Conservation (phyloP, 129 eudicot species). For the Artemisia argyi region DNA sequence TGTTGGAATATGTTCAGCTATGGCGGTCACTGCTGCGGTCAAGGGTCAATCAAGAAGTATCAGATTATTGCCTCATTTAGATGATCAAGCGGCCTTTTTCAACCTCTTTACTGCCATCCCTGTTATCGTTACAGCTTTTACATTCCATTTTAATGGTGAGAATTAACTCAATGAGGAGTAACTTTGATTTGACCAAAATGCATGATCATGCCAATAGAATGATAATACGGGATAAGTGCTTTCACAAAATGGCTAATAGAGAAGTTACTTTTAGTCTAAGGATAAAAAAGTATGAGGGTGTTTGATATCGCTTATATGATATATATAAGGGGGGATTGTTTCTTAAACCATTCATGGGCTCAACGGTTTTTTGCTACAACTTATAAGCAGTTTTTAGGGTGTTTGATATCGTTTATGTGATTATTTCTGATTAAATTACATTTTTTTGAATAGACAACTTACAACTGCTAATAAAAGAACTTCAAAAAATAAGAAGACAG, state of each 20-base stretch:
- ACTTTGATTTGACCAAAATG: not conserved
- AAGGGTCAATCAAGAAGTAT: constrained; percentile 62
- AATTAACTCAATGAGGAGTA: not conserved
- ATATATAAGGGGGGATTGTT: no score
- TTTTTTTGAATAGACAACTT: no score
- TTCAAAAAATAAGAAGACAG: no score
- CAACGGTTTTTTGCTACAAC: no score
- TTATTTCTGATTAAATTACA: no score
- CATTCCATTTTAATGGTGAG: constrained; percentile 96
- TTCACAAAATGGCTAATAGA: not conserved
- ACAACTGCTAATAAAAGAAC: no score
- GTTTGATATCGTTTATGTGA: no score
- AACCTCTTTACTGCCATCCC: constrained; percentile 91
- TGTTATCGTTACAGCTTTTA: constrained; percentile 92
- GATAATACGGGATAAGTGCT: not conserved
- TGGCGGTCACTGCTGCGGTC: constrained; percentile 72
- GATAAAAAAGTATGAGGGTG: not conserved
- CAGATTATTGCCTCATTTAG: constrained; percentile 59
- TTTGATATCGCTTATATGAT: no score
- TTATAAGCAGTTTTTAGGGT: no score
- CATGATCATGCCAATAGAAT: constrained; percentile 8
- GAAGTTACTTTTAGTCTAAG: not conserved
- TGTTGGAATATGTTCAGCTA: constrained; percentile 80
- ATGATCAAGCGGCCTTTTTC: constrained; percentile 63
- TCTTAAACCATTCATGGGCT: no score